A percentile compares a stretch with the other conserved stretches of the same genome.
phyloP scores from a whole-genome alignment of 1,284 basidiomycete species.

The Apiotrichum veenhuisii region DNA sequence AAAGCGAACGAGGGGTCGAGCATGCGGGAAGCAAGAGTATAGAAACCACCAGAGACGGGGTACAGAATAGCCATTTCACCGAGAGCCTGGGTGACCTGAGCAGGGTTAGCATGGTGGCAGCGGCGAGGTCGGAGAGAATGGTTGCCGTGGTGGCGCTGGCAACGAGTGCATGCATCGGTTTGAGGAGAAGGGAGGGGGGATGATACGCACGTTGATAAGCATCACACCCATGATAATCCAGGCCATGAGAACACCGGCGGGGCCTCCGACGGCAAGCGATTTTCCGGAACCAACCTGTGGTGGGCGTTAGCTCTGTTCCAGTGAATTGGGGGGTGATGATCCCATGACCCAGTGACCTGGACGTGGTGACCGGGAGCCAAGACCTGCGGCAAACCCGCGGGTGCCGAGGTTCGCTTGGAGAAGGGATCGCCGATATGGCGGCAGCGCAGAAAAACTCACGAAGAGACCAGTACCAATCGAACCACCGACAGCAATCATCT shows the following conservation, averaged over 20 bases:
- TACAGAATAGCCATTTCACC: constrained; percentile 53
- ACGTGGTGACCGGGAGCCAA: background rate
- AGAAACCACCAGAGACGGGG: constrained; percentile 53
- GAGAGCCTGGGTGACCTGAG: constrained; percentile 45
- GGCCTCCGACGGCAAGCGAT: constrained; percentile 52
- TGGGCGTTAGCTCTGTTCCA: constrained; percentile 14
- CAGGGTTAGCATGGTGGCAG: background rate
- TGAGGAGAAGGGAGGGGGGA: no score
- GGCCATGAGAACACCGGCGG: constrained; percentile 50
- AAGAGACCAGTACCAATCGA: constrained; percentile 54
- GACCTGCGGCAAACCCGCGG: background rate
- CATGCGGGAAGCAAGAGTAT: constrained; percentile 46
- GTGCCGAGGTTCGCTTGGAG: background rate
- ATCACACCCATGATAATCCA: constrained; percentile 41
- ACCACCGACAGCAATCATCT: constrained; percentile 53
- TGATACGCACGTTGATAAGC: constrained; percentile 15
- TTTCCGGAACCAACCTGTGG: constrained; percentile 49
- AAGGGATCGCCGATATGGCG: no score
- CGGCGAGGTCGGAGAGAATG: background rate
- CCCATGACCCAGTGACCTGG: background rate
- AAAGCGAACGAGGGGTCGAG: constrained; percentile 42
- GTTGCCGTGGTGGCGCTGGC: background rate
- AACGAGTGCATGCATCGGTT: no score
- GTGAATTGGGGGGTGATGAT: constrained; percentile 11
- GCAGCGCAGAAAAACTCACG: constrained; percentile 9